Evolutionary conservation across 2,329 filamentous ascomycete species (phyloP).

Genomic region (Volutella citrinella): DNA sequence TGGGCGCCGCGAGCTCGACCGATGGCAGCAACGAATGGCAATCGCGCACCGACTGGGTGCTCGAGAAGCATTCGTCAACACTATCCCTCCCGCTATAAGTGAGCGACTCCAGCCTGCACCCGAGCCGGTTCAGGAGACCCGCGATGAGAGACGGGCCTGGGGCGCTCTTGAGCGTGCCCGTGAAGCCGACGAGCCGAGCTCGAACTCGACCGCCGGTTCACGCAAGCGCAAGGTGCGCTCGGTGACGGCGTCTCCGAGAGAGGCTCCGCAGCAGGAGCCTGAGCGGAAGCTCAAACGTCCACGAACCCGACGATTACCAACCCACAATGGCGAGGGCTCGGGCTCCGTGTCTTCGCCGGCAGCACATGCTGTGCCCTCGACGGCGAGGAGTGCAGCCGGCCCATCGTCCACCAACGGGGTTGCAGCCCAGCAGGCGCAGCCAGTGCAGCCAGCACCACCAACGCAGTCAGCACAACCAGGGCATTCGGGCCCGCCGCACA

Average conservation of each 20-base stretch:
- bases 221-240: constrained; percentile 76
- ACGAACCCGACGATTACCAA: constrained; percentile 68
- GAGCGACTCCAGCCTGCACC: constrained; percentile 58
- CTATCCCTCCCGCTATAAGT: constrained; percentile 55
- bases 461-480: no score
- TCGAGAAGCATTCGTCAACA: constrained; percentile 66
- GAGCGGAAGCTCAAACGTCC: constrained; percentile 29
- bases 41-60: constrained; percentile 80
- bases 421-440: constrained; percentile 16
- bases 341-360: constrained; percentile 36
- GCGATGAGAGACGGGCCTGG: constrained; percentile 84
- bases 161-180: constrained; percentile 84
- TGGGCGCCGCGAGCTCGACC: constrained; percentile 59
- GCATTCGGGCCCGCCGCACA: no score
- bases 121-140: constrained; percentile 61
- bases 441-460: no score
- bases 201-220: constrained; percentile 42
- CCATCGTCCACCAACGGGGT: constrained; percentile 21
- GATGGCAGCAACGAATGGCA: constrained; percentile 80
- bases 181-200: constrained; percentile 56
- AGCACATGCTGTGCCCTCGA: constrained; percentile 28
- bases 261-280: constrained; percentile 38
- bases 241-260: constrained; percentile 66
- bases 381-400: constrained; percentile 17
- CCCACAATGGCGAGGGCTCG: constrained; percentile 45